Conservation (phyloP, 1,284 basidiomycete species). For the Moniliella sp. region DNA sequence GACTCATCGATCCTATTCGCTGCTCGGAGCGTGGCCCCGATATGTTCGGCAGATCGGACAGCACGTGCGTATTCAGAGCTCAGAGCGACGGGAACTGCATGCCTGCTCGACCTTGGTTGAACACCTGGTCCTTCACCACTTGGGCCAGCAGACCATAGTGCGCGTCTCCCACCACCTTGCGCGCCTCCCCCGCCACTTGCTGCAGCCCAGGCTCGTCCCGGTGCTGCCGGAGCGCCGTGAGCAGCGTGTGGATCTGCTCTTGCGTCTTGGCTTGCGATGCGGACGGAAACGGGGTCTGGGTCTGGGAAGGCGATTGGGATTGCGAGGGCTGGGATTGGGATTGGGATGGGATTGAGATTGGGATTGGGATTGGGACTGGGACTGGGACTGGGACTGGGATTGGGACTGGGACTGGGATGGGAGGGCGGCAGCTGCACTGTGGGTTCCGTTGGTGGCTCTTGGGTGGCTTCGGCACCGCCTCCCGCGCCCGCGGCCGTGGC, state of each 20-base stretch:
- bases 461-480: too few species aligned
- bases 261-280: not conserved
- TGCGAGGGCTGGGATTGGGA: slow-evolving; percentile 1
- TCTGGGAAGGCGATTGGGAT: not conserved
- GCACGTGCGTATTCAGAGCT: not conserved
- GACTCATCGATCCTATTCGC: too few species aligned
- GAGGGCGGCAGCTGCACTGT: not conserved
- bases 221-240: not conserved
- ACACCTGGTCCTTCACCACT: slow-evolving; percentile 34
- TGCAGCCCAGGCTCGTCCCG: slow-evolving; percentile 41
- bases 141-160: slow-evolving; percentile 75
- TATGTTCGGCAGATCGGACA: not conserved
- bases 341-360: not conserved
- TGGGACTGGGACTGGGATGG: not conserved
- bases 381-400: not conserved
- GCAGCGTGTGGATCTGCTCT: not conserved
- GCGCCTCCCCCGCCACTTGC: slow-evolving; percentile 65
- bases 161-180: slow-evolving; percentile 62
- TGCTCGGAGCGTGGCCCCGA: too few species aligned
- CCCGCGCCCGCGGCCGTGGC: too few species aligned
- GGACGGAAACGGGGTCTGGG: not conserved
- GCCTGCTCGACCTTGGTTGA: not conserved
- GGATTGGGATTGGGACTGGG: not conserved
- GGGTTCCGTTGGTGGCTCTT: too few species aligned
- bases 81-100: not conserved